Evolutionary conservation across 352 stramenopile genomes (phyloP), one percentile per base, ranked within the genome.

Genomic region (Vaucheria bursata): DNA sequence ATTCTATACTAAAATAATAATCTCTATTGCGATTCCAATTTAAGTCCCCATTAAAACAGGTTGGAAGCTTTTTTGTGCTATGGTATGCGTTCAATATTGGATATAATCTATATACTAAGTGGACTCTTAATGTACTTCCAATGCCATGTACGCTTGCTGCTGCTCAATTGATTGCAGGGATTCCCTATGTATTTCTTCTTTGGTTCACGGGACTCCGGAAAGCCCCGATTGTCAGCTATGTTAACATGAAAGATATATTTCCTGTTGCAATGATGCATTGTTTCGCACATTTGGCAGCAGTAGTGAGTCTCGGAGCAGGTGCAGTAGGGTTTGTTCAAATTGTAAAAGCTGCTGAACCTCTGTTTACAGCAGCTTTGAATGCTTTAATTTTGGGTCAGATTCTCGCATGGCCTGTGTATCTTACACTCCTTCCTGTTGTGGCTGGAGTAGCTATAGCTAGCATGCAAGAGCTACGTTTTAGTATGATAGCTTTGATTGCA

Each of bases 71-170:
- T 45, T 85, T 85, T 18, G 74, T 84, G 40, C 66, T 85, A 3
- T 85, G 79, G 79, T 85, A 85, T 71, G 69, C 77, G 5, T 85
- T 80, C 70, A 85, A 85, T 66, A 75, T 92, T 77, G 88, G 87
- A 5, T 93, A 92, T 88, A 92, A 92, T 81, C 91, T 93, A 72
- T 92, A 90, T 87, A 92, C 91, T 80, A 92, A 93, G 82, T 89
- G 90, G 77, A 88, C 88, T 32, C 83, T 93, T 31, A 93, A 91
- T 69, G 78, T 87, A 18, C 81, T 93, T 29, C 85, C 81, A 6
- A 89, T 87, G 75, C 89, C 89, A 65, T 91, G 88, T 86, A 92
- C 87, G 5, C 85, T 92, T 66, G 89, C 88, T 32, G 90, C 87
- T 6, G 87, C 92, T 29, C 80, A 85, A 39, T 66, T 85, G 82